Base-by-base conservation (phyloP, 2,329 filamentous ascomycete species). In the Exophiala viscosa region DNA sequence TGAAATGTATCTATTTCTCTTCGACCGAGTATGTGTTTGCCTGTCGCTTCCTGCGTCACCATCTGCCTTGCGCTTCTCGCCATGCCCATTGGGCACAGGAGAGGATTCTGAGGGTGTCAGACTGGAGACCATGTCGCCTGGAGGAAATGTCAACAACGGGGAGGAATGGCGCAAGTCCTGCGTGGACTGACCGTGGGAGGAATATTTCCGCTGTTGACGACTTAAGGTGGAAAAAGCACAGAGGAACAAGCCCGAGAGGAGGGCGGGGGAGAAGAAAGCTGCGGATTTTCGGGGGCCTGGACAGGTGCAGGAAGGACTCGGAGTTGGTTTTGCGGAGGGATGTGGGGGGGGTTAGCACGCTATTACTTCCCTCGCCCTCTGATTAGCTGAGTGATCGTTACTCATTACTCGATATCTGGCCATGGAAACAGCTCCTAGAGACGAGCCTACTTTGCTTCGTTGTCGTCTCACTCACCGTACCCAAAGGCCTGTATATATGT, bases 1-100 rank as follows among this genome's bases (percentile, higher is more conserved):
- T 23, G 81, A 84, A 60, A 85, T 84, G 67, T 85, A 85, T 60
- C 82, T 78, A 70, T 84, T 85, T 66, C 82, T 76, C 73, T 85
- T 84, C 60, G 81, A 75, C 60, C 81, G 76, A 60, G 75, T 76
- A 49, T 60, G 59, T 14, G 45, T 34, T 34, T 52, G 54, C 46
- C 45, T 56, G 48, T 52, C 57, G 38, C 36, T 45, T 20, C 36
- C 40, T 18, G 48, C 18, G 15, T 51, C 50, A 20, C 48, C 48
- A 20, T 59, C 58, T 48, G 55, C 58, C 42, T 60, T 60, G 43
- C 58, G 53, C 49, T 60, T 60, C 23, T 58, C 50, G 39, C 50
- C 55, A 44, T 53, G 49, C n/a, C 45, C 53, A 28, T 49, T 57
- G 34, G 50, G 33, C 20, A 49, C 47, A 28, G 58, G 55, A 32